A percentile compares a stretch with the other conserved stretches of the same genome.
These are phyloP conservation scores for Ceratobasidium sp. DNA, from an alignment of 1,284 basidiomycete genomes.

Conservation along the genomic window DNA sequence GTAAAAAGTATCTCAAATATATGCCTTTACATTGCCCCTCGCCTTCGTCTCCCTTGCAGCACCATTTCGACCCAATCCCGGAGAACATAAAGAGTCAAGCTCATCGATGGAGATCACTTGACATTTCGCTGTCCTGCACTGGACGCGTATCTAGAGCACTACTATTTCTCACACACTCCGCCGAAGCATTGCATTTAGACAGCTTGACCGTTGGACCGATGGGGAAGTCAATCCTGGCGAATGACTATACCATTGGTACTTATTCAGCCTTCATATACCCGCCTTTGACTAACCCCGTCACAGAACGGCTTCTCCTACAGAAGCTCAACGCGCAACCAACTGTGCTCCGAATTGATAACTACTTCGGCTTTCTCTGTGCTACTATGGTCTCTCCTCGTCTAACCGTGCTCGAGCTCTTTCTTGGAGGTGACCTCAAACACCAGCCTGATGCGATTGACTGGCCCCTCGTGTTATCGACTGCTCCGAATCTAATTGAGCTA, in stretches of 20 bases:
- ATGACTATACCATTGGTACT: not conserved
- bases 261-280: not conserved
- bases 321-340: not conserved
- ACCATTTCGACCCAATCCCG: not conserved
- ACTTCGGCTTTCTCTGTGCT: not conserved
- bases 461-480: not conserved
- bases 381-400: not conserved
- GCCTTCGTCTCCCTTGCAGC: too few relatives aligned
- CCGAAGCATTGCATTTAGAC: not conserved
- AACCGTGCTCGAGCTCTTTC: not conserved
- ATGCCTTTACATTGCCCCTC: not conserved
- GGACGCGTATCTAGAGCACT: not conserved
- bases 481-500: not conserved
- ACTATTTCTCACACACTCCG: not conserved
- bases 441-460: not conserved
- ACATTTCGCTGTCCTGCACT: not conserved
- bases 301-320: not conserved
- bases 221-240: not conserved
- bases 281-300: not conserved
- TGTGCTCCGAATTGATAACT: not conserved
- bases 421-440: not conserved
- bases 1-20: not conserved
- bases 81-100: not conserved
- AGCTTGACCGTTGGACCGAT: not conserved
- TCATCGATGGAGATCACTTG: constrained; percentile 1